Percentiles rank a stretch among this genome's conserved stretches.
Conservation (phyloP, 2,329 filamentous ascomycete species). For the Tolypocladium album region DNA sequence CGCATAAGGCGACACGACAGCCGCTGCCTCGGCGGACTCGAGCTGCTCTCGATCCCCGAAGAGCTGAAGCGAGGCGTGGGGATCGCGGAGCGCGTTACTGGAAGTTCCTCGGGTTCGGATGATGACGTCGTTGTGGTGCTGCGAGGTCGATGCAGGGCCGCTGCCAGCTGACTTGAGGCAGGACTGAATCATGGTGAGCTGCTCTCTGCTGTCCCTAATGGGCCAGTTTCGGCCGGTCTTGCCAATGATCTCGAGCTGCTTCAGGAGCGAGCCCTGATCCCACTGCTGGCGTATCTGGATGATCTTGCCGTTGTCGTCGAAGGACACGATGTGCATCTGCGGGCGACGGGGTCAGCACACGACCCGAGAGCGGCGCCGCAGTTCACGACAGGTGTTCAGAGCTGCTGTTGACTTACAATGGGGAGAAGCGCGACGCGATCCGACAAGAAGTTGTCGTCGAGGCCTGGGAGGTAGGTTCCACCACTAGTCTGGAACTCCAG, state of each 20-base stretch:
- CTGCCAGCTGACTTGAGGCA: conserved; percentile 41
- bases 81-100: conserved; percentile 46
- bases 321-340: conserved; percentile 80
- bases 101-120: conserved; percentile 40
- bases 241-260: conserved; percentile 89
- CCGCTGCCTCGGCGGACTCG: conserved; percentile 34
- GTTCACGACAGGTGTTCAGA: not conserved
- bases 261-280: conserved; percentile 90
- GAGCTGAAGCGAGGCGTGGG: conserved; percentile 62
- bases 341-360: not conserved
- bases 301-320: conserved; percentile 69
- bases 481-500: conserved; percentile 75
- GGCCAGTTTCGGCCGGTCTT: conserved; percentile 89
- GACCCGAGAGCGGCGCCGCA: not conserved
- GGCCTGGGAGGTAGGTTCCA: conserved; percentile 73
- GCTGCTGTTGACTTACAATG: conserved; percentile 51
- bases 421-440: conserved; percentile 71
- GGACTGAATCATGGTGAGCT: conserved; percentile 63
- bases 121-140: conserved; percentile 24
- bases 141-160: conserved; percentile 14
- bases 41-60: conserved; percentile 60
- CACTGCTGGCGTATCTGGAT: conserved; percentile 80
- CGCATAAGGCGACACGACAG: conserved; percentile 51
- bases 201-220: conserved; percentile 77
- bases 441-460: conserved; percentile 90